Conservation (phyloP, 345 rosid genomes). For the Euphorbia tirucalli region DNA sequence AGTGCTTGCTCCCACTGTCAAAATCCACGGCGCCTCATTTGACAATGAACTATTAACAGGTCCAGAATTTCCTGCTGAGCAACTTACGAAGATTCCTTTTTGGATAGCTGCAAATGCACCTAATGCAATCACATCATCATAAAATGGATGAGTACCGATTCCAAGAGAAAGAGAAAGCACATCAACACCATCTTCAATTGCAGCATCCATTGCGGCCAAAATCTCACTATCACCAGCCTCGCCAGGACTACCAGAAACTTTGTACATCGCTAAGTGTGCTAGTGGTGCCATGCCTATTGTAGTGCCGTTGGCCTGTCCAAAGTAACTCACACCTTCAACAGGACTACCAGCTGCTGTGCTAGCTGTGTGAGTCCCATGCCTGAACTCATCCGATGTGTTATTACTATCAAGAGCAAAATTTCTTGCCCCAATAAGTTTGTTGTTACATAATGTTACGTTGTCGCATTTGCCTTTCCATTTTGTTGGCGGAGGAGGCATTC, state of each 20-base stretch:
- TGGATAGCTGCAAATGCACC: slow-evolving; percentile 37
- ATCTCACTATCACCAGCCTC: slow-evolving; percentile 51
- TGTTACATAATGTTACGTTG: slow-evolving; percentile 14
- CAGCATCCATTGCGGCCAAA: slow-evolving; percentile 57
- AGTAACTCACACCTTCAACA: slow-evolving; percentile 22
- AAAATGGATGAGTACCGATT: slow-evolving; percentile 18
- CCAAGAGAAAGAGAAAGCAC: slow-evolving; percentile 57
- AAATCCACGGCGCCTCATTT: slow-evolving; percentile 42
- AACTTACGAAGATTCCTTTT: slow-evolving; percentile 36
- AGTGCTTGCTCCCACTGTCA: slow-evolving; percentile 39
- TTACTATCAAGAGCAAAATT: background rate
- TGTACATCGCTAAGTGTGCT: slow-evolving; percentile 58
- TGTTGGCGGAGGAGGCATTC: slow-evolving; percentile 26
- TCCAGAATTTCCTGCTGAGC: slow-evolving; percentile 39
- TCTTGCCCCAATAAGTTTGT: slow-evolving; percentile 27
- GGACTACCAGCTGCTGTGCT: slow-evolving; percentile 49
- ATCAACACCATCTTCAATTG: slow-evolving; percentile 65
- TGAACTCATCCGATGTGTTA: background rate
- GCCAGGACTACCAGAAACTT: slow-evolving; percentile 46
- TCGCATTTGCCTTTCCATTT: slow-evolving; percentile 29
- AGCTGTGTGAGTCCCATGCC: slow-evolving; percentile 28
- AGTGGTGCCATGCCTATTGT: slow-evolving; percentile 35
- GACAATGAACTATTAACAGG: slow-evolving; percentile 19
- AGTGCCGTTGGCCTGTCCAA: slow-evolving; percentile 53
- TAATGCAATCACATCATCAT: slow-evolving; percentile 27